Base-by-base conservation (phyloP, 2,329 filamentous ascomycete species). In the Monosporascus sp. region DNA sequence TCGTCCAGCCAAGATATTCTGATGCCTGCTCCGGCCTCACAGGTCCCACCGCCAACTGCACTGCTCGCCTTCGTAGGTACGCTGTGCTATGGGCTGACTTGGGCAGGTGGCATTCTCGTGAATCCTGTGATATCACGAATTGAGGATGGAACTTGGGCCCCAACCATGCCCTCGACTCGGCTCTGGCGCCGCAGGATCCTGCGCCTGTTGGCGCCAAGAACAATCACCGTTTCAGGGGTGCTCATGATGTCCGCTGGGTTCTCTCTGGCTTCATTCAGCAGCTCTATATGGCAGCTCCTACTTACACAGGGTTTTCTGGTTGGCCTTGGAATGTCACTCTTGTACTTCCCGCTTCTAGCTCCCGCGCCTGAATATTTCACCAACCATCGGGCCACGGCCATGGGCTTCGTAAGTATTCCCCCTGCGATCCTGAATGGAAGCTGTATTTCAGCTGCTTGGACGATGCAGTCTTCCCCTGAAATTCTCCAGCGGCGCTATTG, bases 291-390 rank as follows among this genome's bases (percentile, higher is more conserved):
- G 70, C 72, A 75, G 14, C 67, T 77, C 4, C 56, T 77, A 17
- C 61, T 74, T 4, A 74, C 72, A 2, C 74, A 78, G 60, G 74
- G 74, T 1, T 58, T 76, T 11, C 57, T 76, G 14, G 68, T 71
- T 43, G 74, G 75, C 7, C 47, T 74, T 18, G 74, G 74, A n/a
- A 70, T 69, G 59, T 76, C 72, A 11, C 62, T 78, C 38, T 53
- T 76, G 22, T 73, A 74, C 51, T 75, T 74, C 50, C 70, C 73
- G 8, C 66, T 78, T 28, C 61, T 77, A 3, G 71, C 69, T 15
- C 72, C 75, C 3, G 73, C 76, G 9, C 75, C 77, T 1, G 76
- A 79, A 59, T 80, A 78, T 57, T 79, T 79, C 55, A 71, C 67
- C 37, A 68, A 65, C n/a, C 73, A 75, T 54, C 70, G 74, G 7